Conservation (phyloP, 495 filamentous ascomycete species). For the Cudoniella acicularis region DNA sequence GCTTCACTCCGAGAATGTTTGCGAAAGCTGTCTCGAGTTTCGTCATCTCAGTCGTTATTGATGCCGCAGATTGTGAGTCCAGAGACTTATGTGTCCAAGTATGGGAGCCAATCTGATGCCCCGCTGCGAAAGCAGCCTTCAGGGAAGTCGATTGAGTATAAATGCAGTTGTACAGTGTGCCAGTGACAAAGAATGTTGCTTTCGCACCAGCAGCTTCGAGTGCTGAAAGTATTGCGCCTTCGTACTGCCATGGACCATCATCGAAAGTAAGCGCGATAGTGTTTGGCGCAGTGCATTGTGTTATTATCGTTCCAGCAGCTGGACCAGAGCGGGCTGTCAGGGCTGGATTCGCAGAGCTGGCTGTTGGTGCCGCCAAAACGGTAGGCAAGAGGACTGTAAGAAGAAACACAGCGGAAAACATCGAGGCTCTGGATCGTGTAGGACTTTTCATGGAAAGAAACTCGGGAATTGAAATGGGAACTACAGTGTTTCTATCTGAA, state of each 20-base stretch:
- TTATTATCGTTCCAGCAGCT: not conserved
- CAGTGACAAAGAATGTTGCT: conserved; percentile 66
- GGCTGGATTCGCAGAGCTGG: not conserved
- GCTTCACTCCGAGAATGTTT: conserved; percentile 72
- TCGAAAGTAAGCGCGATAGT: conserved; percentile 62
- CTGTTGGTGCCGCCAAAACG: not conserved
- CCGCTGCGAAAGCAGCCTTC: conserved; percentile 51
- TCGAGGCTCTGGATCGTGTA: not conserved
- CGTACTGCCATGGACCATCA: conserved; percentile 63
- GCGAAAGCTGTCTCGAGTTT: conserved; percentile 76
- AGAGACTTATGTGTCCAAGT: conserved; percentile 79
- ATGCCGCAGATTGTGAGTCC: conserved; percentile 46
- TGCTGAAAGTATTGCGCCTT: conserved; percentile 54
- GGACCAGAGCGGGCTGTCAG: not conserved
- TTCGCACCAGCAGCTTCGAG: conserved; percentile 51
- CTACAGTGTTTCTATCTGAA: not conserved
- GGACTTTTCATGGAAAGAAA: not conserved
- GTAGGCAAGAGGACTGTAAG: not conserved
- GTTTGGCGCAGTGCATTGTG: conserved; percentile 41
- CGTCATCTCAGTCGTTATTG: conserved; percentile 62
- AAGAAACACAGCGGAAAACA: not conserved
- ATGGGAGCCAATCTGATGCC: conserved; percentile 78
- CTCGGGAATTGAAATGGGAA: not conserved
- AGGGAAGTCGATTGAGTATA: conserved; percentile 58
- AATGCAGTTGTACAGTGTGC: conserved; percentile 55